A percentile compares a stretch with the other conserved stretches of the same genome.
phyloP scores from a whole-genome alignment of 148 eudicot species.

The Amaranthus palmeri region DNA sequence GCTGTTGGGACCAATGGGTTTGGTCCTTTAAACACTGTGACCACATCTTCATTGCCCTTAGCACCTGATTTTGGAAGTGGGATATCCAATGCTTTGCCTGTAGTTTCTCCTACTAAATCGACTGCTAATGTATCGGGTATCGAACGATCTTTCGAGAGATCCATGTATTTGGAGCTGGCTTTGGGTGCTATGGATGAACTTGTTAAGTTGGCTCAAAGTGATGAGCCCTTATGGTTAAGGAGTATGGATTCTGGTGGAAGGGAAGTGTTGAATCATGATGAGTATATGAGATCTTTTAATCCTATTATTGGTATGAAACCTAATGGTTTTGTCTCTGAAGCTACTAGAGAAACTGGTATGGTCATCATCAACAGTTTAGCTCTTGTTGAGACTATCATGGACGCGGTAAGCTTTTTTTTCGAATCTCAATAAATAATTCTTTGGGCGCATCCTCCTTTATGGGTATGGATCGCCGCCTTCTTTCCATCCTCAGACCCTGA shows the following conservation, averaged over 20 bases:
- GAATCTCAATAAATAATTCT: not conserved
- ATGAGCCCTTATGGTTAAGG: slow-evolving; percentile 86
- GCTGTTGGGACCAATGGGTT: slow-evolving; percentile 73
- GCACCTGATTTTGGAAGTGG: slow-evolving; percentile 56
- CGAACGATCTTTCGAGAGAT: slow-evolving; percentile 63
- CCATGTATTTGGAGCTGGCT: slow-evolving; percentile 89
- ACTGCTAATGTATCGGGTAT: slow-evolving; percentile 30
- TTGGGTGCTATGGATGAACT: slow-evolving; percentile 89
- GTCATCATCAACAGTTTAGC: slow-evolving; percentile 88
- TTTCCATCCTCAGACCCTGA: not conserved
- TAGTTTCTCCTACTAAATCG: slow-evolving; percentile 39
- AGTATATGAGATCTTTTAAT: slow-evolving; percentile 54
- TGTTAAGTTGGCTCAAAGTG: slow-evolving; percentile 71
- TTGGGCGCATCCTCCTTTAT: too few relatives aligned
- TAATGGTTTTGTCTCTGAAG: slow-evolving; percentile 67
- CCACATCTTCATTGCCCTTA: slow-evolving; percentile 40
- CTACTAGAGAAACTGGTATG: slow-evolving; percentile 82
- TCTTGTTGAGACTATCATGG: slow-evolving; percentile 97
- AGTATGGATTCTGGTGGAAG: slow-evolving; percentile 48
- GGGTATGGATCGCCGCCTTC: too few relatives aligned
- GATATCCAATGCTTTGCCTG: slow-evolving; percentile 43
- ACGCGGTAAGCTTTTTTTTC: slow-evolving; percentile 43
- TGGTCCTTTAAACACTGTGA: slow-evolving; percentile 35
- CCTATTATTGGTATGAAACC: slow-evolving; percentile 77
- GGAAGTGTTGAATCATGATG: slow-evolving; percentile 68